These are phyloP conservation scores for Whalleya microplaca DNA, from an alignment of 2,329 filamentous ascomycete species.

Conservation along the genomic window DNA sequence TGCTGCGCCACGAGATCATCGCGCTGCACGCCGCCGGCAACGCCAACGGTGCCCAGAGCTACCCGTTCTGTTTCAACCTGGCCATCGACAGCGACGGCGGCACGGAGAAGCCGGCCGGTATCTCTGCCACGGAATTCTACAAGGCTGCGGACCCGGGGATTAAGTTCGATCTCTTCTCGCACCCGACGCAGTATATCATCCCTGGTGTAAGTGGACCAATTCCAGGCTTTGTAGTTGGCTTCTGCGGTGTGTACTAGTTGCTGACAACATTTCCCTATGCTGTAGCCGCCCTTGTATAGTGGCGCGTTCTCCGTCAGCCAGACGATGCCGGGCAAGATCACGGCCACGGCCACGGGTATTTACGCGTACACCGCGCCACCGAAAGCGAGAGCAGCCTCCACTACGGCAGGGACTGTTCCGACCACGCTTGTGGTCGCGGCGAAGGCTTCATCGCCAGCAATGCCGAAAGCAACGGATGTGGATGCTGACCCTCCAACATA, in stretches of 20 bases:
- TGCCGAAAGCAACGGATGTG: slow-evolving; percentile 1
- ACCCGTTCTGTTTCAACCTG: slow-evolving; percentile 60
- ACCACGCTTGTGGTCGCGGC: slow-evolving; percentile 12
- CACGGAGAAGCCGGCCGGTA: slow-evolving; percentile 50
- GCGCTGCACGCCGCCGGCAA: slow-evolving; percentile 53
- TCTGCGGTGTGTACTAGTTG: background rate
- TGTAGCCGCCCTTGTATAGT: slow-evolving; percentile 32
- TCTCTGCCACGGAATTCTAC: slow-evolving; percentile 56
- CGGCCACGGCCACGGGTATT: slow-evolving; percentile 31
- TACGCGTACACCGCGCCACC: slow-evolving; percentile 23
- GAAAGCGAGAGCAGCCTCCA: slow-evolving; percentile 3
- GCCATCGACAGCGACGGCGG: slow-evolving; percentile 53
- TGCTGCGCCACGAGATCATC: slow-evolving; percentile 60
- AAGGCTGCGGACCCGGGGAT: slow-evolving; percentile 56
- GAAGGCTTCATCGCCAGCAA: slow-evolving; percentile 10
- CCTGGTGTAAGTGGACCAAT: slow-evolving; percentile 27
- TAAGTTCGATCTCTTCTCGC: slow-evolving; percentile 55
- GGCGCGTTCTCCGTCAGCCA: slow-evolving; percentile 31
- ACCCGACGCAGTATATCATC: slow-evolving; percentile 29
- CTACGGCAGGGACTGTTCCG: slow-evolving; percentile 6
- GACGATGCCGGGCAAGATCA: slow-evolving; percentile 29
- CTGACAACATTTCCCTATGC: background rate
- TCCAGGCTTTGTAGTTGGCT: background rate
- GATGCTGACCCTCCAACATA: too few relatives aligned
- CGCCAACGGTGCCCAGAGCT: slow-evolving; percentile 50